Conservation (phyloP, 176 grass and related monocot genomes). For the Carex littledalei region DNA sequence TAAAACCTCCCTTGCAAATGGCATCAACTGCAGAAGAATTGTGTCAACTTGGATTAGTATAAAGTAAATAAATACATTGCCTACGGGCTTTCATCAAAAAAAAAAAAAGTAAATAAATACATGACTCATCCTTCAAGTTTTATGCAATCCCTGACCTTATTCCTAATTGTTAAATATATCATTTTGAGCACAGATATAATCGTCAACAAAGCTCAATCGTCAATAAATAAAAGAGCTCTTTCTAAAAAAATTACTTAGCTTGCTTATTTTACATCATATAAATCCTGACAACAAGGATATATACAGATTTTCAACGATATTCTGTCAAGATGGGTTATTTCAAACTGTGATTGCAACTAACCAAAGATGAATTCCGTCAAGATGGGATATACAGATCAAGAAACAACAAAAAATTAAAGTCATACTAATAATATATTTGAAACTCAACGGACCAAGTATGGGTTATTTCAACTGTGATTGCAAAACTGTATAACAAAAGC, state of each 20-base stretch:
- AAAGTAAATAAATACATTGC: background rate
- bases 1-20: slow-evolving; percentile 74
- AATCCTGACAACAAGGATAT: background rate
- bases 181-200: background rate
- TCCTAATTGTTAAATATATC: background rate
- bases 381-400: background rate
- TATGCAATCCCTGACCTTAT: background rate
- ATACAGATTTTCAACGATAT: background rate
- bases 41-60: background rate
- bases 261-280: background rate
- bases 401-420: background rate
- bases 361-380: background rate
- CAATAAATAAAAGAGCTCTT: background rate
- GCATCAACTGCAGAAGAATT: slow-evolving; percentile 52
- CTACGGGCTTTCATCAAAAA: no score
- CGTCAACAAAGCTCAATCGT: background rate
- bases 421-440: background rate
- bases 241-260: background rate
- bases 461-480: background rate
- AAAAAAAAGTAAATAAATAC: background rate
- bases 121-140: background rate
- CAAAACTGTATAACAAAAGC: background rate
- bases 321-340: background rate
- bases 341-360: background rate
- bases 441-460: background rate